Conservation (phyloP, 2,329 filamentous ascomycete species). For the Geosmithia putterillii region DNA sequence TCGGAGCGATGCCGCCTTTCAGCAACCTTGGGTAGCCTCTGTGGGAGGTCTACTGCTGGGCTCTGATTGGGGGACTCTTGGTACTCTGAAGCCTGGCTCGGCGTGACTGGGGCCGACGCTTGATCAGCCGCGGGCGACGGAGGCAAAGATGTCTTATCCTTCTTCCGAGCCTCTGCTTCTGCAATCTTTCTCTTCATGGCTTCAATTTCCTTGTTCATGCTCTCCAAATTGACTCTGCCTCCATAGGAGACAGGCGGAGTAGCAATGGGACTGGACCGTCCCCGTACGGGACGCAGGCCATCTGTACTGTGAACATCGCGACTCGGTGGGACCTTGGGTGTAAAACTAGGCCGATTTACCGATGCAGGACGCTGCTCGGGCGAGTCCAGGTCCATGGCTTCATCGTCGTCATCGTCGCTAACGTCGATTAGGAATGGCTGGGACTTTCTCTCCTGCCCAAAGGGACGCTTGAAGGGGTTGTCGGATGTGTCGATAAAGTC, state of each 20-base stretch:
- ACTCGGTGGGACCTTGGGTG: conserved; percentile 23
- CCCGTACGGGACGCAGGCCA: conserved; percentile 2
- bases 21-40: not conserved
- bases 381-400: conserved; percentile 56
- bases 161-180: conserved; percentile 44
- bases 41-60: not conserved
- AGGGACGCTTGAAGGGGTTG: conserved; percentile 42
- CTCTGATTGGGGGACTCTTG: not conserved
- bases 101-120: not conserved
- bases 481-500: conserved; percentile 52
- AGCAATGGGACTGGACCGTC: conserved; percentile 11
- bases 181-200: conserved; percentile 47
- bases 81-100: not conserved
- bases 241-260: conserved; percentile 20
- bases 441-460: conserved; percentile 44
- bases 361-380: conserved; percentile 28
- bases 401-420: conserved; percentile 59
- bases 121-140: conserved; percentile 8
- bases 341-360: conserved; percentile 15
- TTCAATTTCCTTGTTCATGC: conserved; percentile 46
- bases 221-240: conserved; percentile 28
- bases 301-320: conserved; percentile 16
- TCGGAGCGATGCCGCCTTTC: not conserved
- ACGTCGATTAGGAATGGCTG: conserved; percentile 70
- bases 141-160: conserved; percentile 21